Conservation (phyloP, 1,284 basidiomycete genomes). For the Meira miltonrushii region DNA sequence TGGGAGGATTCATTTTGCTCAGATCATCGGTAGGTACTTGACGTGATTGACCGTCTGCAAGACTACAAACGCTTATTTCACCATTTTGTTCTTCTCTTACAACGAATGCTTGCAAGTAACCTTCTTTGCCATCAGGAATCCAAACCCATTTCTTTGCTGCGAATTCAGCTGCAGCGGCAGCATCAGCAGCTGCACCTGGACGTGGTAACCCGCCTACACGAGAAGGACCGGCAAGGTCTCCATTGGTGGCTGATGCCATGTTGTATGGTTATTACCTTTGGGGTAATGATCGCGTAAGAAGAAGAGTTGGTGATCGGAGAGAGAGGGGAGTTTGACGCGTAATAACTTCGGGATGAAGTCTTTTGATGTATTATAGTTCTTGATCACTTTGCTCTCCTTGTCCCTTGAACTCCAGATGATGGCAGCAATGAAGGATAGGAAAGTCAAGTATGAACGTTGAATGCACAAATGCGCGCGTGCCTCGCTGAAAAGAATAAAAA, state of each 20-base stretch:
- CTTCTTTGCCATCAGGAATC: constrained; percentile 82
- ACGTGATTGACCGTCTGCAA: constrained; percentile 67
- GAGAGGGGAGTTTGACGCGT: no score
- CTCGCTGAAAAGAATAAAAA: no score
- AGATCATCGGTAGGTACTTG: constrained; percentile 42
- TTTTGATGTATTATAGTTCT: no score
- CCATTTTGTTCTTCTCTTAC: constrained; percentile 66
- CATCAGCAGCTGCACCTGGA: constrained; percentile 52
- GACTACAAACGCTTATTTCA: constrained; percentile 60
- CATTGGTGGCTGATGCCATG: background rate
- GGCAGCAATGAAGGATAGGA: no score
- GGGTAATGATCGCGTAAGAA: no score
- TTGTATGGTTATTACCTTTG: no score
- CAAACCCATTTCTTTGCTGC: constrained; percentile 97
- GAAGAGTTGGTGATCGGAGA: no score
- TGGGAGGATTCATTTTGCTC: constrained; percentile 72
- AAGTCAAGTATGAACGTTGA: no score
- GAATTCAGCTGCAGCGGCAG: constrained; percentile 87
- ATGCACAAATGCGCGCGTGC: no score
- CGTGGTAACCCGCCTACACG: background rate
- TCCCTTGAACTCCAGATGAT: no score
- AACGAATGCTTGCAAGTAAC: constrained; percentile 85
- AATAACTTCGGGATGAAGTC: no score
- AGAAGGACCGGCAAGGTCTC: constrained; percentile 2
- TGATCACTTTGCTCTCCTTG: no score